A percentile compares a stretch with the other conserved stretches of the same genome.
phyloP scores from a whole-genome alignment of 208 protist genomes.

The Sergeia podlipaevii region DNA sequence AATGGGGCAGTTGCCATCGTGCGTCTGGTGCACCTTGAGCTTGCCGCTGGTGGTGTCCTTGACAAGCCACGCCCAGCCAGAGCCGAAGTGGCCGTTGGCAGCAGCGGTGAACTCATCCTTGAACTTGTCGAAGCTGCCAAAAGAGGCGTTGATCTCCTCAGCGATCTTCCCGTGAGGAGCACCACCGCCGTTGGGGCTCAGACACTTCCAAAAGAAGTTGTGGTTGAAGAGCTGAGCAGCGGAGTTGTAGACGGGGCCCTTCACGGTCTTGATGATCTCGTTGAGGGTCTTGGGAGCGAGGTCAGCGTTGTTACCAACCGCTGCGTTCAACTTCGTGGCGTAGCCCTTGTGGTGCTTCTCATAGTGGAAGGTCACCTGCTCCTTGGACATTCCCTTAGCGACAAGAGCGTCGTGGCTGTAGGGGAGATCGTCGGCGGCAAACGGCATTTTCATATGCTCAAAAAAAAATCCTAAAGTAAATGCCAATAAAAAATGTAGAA shows the following conservation, averaged over 20 bases:
- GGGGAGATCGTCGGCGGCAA: constrained; percentile 72
- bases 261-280: constrained; percentile 79
- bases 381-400: constrained; percentile 79
- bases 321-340: constrained; percentile 88
- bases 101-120: constrained; percentile 91
- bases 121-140: constrained; percentile 88
- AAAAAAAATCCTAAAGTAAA: not conserved
- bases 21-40: constrained; percentile 79
- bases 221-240: constrained; percentile 94
- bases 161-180: constrained; percentile 57
- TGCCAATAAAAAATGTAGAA: not conserved
- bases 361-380: constrained; percentile 90
- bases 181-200: constrained; percentile 62
- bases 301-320: constrained; percentile 49
- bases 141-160: constrained; percentile 72
- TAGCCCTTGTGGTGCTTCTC: constrained; percentile 93
- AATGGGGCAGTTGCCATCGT: constrained; percentile 81
- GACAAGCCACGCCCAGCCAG: constrained; percentile 94
- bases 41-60: constrained; percentile 76
- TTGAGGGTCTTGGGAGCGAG: constrained; percentile 69
- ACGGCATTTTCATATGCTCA: constrained; percentile 35
- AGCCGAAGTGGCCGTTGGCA: constrained; percentile 90
- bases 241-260: constrained; percentile 88
- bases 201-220: constrained; percentile 93
- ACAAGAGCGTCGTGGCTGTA: constrained; percentile 72